Evolutionary conservation across 176 grass and related monocot genomes (phyloP).

Genomic region (Aegilops bicornis): DNA sequence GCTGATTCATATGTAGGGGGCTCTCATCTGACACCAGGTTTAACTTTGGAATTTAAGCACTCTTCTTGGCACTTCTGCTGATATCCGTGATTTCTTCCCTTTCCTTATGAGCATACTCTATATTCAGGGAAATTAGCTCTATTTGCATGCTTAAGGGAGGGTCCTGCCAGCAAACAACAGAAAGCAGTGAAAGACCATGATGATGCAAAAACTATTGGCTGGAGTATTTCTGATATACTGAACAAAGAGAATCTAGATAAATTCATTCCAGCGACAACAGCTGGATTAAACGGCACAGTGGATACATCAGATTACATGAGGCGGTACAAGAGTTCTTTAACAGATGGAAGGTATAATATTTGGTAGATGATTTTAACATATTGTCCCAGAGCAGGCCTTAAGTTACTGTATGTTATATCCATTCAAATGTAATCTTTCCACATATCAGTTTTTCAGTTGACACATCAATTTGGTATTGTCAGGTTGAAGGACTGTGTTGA

Average conservation of each 20-base stretch:
- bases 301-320: slow-evolving; percentile 55
- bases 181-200: slow-evolving; percentile 47
- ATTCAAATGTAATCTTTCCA: slow-evolving; percentile 21
- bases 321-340: slow-evolving; percentile 74
- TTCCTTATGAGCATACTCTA: slow-evolving; percentile 34
- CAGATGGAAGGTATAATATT: slow-evolving; percentile 69
- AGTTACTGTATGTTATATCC: slow-evolving; percentile 15
- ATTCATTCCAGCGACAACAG: slow-evolving; percentile 36
- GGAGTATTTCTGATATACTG: slow-evolving; percentile 33
- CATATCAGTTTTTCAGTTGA: neutral
- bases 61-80: slow-evolving; percentile 40
- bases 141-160: slow-evolving; percentile 65
- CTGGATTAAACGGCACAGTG: slow-evolving; percentile 40
- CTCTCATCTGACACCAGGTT: slow-evolving; percentile 66
- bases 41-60: slow-evolving; percentile 43
- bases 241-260: slow-evolving; percentile 44
- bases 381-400: neutral
- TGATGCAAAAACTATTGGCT: slow-evolving; percentile 33
- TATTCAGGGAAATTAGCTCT: slow-evolving; percentile 48
- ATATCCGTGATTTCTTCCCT: slow-evolving; percentile 21
- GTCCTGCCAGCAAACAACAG: slow-evolving; percentile 54
- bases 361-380: slow-evolving; percentile 8
- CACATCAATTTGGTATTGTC: slow-evolving; percentile 28
- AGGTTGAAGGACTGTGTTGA: slow-evolving; percentile 80
- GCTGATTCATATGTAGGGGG: slow-evolving; percentile 31